Base-by-base conservation (phyloP, 768 basidiomycete species). In the Clavulina sp. region DNA sequence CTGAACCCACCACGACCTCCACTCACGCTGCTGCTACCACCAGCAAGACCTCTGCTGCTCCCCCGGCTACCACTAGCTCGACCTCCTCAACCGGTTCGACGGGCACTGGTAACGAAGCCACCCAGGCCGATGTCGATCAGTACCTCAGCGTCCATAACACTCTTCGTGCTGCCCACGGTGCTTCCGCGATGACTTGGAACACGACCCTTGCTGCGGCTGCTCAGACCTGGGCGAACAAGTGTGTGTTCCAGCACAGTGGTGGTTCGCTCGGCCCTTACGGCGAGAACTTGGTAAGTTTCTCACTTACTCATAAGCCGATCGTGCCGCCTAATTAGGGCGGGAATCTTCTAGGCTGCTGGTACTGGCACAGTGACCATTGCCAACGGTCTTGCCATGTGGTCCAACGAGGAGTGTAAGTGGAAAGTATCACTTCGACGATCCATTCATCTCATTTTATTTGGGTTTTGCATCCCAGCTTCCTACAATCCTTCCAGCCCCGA, bases 171-270 rank as follows among this genome's bases (percentile, higher is more conserved):
- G 62, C 72, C 51, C 80, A 84, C 59, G 81, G 80, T 38, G 86
- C 84, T 19, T 44, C 62, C 0, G 54, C 72, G 5, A 65, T 89
- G 43, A 73, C 73, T 0, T 89, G 84, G 83, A 77, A 68, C 61
- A 65, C 75, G 50, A 62, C 64, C 2, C 62, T 81, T 36, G 78
- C 81, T 0, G 60, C 62, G n/a, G 74, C 73, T 53, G 86, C 85
- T 4, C 74, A 79, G 59, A 60, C 71, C 51, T 84, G 81, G 78
- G 81, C 82, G 3, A 69, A 77, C 57, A 64, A 65, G 13, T 89
- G 86, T 60, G 60, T 70, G 2, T 84, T 80, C 62, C 30, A 76
- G 56, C 86, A 89, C 61, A 81, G 80, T 13, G 73, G 73, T 21
- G 81, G 81, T 26, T 63, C 67, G 24, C 70, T 83, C 30, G 81